Percentiles rank a stretch among this genome's conserved stretches.
Evolutionary conservation across 176 grass and related monocot species (phyloP).

Genomic region (Oryza glumipatula): DNA sequence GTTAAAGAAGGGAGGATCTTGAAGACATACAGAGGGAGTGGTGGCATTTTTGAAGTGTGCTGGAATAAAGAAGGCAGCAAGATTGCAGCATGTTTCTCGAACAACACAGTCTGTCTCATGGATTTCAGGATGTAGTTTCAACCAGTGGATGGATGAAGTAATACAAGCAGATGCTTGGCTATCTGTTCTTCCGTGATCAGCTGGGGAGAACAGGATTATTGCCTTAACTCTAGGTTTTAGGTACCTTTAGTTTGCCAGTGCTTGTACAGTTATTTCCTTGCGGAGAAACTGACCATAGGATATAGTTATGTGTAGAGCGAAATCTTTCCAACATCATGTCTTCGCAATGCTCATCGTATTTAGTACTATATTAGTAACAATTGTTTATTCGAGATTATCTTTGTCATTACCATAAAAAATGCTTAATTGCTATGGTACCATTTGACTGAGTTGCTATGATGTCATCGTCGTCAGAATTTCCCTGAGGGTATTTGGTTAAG

Average conservation of each 20-base stretch:
- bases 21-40: conserved; percentile 86
- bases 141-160: not conserved
- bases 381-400: not conserved
- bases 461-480: too few relatives aligned
- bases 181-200: not conserved
- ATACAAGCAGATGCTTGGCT: not conserved
- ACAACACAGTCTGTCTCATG: conserved; percentile 89
- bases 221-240: conserved; percentile 7
- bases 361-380: not conserved
- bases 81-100: conserved; percentile 92
- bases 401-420: too few relatives aligned
- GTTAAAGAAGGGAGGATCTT: conserved; percentile 90
- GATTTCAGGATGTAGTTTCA: conserved; percentile 82
- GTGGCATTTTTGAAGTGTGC: conserved; percentile 97
- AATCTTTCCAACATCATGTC: not conserved
- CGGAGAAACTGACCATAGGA: conserved; percentile 4
- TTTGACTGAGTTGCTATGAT: too few relatives aligned
- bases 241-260: conserved; percentile 6
- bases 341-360: not conserved
- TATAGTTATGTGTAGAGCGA: conserved; percentile 9
- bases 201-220: not conserved
- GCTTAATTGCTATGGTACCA: too few relatives aligned
- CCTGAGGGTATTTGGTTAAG: too few relatives aligned
- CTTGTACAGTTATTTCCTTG: conserved; percentile 9
- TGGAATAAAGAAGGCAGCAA: conserved; percentile 99